These are phyloP conservation scores for Termitomyces eurrhizus DNA, from an alignment of 768 basidiomycete genomes.

Conservation along the genomic window DNA sequence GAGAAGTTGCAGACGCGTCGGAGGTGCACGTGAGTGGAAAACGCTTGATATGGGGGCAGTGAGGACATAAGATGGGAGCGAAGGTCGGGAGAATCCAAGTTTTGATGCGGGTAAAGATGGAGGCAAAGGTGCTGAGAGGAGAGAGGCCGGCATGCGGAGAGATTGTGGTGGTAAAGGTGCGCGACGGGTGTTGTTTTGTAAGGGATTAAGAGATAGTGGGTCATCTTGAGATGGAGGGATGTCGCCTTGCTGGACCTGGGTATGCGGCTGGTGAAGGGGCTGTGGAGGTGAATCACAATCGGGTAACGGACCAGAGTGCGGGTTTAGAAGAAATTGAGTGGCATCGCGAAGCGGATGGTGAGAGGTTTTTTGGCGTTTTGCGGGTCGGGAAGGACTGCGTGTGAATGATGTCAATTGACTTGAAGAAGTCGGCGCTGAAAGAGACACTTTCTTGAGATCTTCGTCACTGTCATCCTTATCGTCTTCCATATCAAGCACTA, in stretches of 20 bases:
- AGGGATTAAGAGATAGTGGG: neutral
- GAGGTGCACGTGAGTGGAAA: conserved; percentile 28
- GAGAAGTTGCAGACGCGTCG: conserved; percentile 67
- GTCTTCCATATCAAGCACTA: conserved; percentile 36
- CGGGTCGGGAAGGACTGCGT: conserved; percentile 2
- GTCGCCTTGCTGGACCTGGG: neutral
- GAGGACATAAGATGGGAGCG: conserved; percentile 44
- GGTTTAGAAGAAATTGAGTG: conserved; percentile 55
- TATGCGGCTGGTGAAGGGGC: neutral
- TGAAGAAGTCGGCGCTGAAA: neutral
- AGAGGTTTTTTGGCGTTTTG: conserved; percentile 14
- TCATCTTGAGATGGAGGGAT: neutral
- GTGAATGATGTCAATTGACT: neutral
- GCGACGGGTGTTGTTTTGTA: conserved; percentile 2
- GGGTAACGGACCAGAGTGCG: conserved; percentile 35
- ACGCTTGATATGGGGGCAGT: conserved; percentile 31
- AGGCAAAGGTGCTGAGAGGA: neutral
- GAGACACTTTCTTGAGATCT: neutral
- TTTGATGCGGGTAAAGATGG: neutral
- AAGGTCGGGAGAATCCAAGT: neutral
- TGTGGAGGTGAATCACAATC: conserved; percentile 10
- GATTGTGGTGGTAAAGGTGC: neutral
- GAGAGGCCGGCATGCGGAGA: neutral
- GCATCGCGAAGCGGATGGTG: conserved; percentile 37
- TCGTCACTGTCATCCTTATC: conserved; percentile 20